These are phyloP conservation scores for Elongisporangium undulatum DNA, from an alignment of 352 stramenopile genomes.

Conservation along the genomic window DNA sequence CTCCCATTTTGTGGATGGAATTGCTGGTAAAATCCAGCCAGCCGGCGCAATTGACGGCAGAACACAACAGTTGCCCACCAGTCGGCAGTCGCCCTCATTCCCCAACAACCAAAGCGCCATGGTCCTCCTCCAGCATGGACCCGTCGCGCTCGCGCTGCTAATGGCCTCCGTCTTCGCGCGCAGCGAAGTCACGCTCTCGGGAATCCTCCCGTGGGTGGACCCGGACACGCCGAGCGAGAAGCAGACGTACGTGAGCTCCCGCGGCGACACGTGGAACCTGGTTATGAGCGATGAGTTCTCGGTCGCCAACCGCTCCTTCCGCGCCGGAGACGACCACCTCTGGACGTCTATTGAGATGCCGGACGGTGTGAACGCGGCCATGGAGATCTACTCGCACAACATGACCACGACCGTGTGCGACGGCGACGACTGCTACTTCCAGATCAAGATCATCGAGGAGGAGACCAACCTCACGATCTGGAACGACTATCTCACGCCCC, in stretches of 20 bases:
- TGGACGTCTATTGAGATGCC: slow-evolving; percentile 63
- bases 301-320: slow-evolving; percentile 35
- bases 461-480: slow-evolving; percentile 37
- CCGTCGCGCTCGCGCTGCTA: not conserved
- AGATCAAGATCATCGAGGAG: slow-evolving; percentile 33
- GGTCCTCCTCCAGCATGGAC: not conserved
- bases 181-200: slow-evolving; percentile 18
- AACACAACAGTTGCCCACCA: not conserved
- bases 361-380: slow-evolving; percentile 57
- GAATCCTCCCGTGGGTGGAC: slow-evolving; percentile 44
- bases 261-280: slow-evolving; percentile 35
- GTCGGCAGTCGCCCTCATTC: not conserved
- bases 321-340: slow-evolving; percentile 76
- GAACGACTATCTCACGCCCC: slow-evolving; percentile 27
- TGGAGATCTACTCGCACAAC: slow-evolving; percentile 88
- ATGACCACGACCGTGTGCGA: slow-evolving; percentile 34
- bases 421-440: slow-evolving; percentile 37
- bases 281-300: slow-evolving; percentile 94
- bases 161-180: not conserved
- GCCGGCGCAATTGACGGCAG: not conserved
- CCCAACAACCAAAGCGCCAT: not conserved
- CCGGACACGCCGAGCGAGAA: slow-evolving; percentile 26
- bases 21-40: not conserved
- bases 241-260: slow-evolving; percentile 27
- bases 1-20: not conserved